Evolutionary conservation across 345 rosid genomes (phyloP).

Genomic region (Schrenkiella parvula): DNA sequence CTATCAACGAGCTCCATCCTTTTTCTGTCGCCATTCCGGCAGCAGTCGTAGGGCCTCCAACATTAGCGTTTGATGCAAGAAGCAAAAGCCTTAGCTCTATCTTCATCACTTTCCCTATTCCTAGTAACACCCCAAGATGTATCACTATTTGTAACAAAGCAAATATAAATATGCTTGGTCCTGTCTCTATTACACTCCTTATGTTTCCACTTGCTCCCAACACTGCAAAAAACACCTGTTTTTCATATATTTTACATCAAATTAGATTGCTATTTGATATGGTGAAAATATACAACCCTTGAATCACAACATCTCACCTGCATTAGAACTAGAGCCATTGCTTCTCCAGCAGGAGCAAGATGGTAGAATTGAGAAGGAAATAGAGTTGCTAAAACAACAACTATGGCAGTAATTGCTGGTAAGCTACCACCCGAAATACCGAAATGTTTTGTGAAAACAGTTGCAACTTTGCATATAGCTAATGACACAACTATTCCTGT

Average conservation of each 20-base stretch:
- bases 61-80: conserved; percentile 74
- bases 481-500: conserved; percentile 64
- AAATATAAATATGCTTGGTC: conserved; percentile 69
- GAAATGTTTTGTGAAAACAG: conserved; percentile 33
- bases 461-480: conserved; percentile 58
- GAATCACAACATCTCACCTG: conserved; percentile 40
- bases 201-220: conserved; percentile 70
- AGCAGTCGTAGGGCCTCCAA: conserved; percentile 83
- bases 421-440: conserved; percentile 61
- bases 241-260: background rate
- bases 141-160: conserved; percentile 53
- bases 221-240: conserved; percentile 65
- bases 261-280: background rate
- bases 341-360: conserved; percentile 75
- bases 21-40: conserved; percentile 78
- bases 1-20: conserved; percentile 55
- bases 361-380: conserved; percentile 54
- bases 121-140: conserved; percentile 58
- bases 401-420: conserved; percentile 61
- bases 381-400: conserved; percentile 55
- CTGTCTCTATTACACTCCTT: conserved; percentile 65
- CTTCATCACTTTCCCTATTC: conserved; percentile 53
- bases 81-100: conserved; percentile 56
- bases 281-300: background rate
- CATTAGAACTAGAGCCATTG: conserved; percentile 74